phyloP scores from a whole-genome alignment of 805 yeast genomes.

The Cyberlindnera maclurae region DNA sequence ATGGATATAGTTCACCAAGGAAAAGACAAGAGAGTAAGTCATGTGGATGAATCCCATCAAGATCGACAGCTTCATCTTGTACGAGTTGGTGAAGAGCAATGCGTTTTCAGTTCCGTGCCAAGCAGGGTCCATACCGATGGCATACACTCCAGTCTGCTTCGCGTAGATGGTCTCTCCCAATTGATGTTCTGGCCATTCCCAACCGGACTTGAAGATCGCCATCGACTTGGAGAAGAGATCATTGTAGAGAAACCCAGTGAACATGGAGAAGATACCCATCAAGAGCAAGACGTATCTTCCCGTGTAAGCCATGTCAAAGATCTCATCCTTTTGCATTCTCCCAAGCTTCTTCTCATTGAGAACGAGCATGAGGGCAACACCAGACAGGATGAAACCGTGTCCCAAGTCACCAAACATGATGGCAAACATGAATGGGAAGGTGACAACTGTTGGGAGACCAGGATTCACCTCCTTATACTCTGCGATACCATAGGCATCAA shows the following conservation, averaged over 20 bases:
- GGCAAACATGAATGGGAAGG: constrained; percentile 98
- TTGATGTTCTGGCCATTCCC: constrained; percentile 82
- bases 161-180: constrained; percentile 69
- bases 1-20: constrained; percentile 69
- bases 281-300: constrained; percentile 87
- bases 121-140: constrained; percentile 83
- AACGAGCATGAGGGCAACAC: constrained; percentile 68
- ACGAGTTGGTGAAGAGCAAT: constrained; percentile 85
- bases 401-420: constrained; percentile 99
- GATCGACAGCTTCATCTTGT: constrained; percentile 94
- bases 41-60: constrained; percentile 93
- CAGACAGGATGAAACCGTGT: constrained; percentile 79
- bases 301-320: constrained; percentile 90
- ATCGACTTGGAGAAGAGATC: constrained; percentile 89
- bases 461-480: constrained; percentile 94
- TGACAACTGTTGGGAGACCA: constrained; percentile 87
- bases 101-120: constrained; percentile 99
- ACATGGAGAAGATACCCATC: constrained; percentile 94
- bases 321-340: constrained; percentile 76
- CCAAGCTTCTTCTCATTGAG: constrained; percentile 66
- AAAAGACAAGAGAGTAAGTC: constrained; percentile 83
- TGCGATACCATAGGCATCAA: constrained; percentile 93
- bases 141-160: constrained; percentile 58
- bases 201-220: constrained; percentile 80
- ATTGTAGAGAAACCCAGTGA: constrained; percentile 90